Base-by-base conservation (phyloP, 352 stramenopile species). In the Phytophthora multivora region DNA sequence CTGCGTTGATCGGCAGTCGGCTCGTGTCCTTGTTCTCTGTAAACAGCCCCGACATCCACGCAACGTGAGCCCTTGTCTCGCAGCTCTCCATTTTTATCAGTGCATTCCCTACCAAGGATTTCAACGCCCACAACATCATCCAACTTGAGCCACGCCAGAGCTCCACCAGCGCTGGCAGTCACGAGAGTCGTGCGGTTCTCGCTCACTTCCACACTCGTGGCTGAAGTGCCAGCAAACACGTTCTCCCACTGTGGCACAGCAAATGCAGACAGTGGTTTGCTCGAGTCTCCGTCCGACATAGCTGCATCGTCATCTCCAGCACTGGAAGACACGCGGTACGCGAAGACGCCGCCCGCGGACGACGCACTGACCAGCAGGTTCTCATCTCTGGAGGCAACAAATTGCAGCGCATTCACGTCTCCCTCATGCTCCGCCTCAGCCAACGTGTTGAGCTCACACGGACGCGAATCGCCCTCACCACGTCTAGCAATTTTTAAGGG, bases 101-200 rank as follows among this genome's bases (percentile, higher is more conserved):
- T 25, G 10, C n/a, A 9, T 13, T 39, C 28, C 30, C 13, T 60
- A 90, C 80, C 74, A 48, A 87, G 83, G 39, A 73, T 86, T n/a
- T 69, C 68, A 55, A 86, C 57, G 53, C 62, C 70, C 56, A 76
- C 71, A 12, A 26, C 36, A 15, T 87, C 71, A 59, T 90, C 80
- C 10, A 94, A 75, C 28, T 80, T 75, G 21, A 91, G 62, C 86
- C 86, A 94, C 52, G 77, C 83, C 26, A 91, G 47, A 26, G 79
- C 59, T 49, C 86, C 86, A 39, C 61, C 51, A 21, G 79, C 73
- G 19, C 77, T 89, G 16, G 71, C 81, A 36, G 72, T 73, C 15
- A 91, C 82, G 23, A 90, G 66, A 48, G 63, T 84, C 4, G 74
- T 58, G n/a, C 69, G 57, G 30, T 51, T 69, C 35, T 76, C 73